These are phyloP conservation scores for Hypoxylon trugodes DNA, from an alignment of 495 filamentous ascomycete genomes.

Conservation along the genomic window DNA sequence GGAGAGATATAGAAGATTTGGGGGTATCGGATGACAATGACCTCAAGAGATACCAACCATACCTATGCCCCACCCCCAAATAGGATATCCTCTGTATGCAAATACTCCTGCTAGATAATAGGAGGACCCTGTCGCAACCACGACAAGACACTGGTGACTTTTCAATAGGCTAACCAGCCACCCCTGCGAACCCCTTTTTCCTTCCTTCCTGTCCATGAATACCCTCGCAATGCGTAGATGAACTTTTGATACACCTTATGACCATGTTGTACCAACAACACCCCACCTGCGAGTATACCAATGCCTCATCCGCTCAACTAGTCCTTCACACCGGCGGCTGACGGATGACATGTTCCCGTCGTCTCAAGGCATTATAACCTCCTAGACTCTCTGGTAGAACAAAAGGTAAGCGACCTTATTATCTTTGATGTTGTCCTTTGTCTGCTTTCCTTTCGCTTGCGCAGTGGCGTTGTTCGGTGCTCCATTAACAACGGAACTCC, in stretches of 20 bases:
- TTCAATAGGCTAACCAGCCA: constrained; percentile 24
- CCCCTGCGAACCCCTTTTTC: constrained; percentile 16
- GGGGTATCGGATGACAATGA: constrained; percentile 9
- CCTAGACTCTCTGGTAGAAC: constrained; percentile 85
- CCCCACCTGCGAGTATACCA: constrained; percentile 21
- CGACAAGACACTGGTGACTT: constrained; percentile 17
- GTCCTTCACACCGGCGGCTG: neutral
- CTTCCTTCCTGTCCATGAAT: constrained; percentile 18
- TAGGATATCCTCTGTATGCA: constrained; percentile 12
- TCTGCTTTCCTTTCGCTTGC: constrained; percentile 62
- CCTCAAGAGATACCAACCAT: constrained; percentile 22
- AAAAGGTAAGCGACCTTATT: constrained; percentile 97
- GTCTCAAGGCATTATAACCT: neutral
- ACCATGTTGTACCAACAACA: constrained; percentile 19
- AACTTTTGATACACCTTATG: constrained; percentile 18
- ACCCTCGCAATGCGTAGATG: constrained; percentile 11
- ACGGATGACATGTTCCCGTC: neutral
- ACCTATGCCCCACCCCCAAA: constrained; percentile 14
- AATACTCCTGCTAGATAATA: constrained; percentile 1
- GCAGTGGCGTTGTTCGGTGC: constrained; percentile 32
- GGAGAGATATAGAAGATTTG: constrained; percentile 15
- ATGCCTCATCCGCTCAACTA: constrained; percentile 5
- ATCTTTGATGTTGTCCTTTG: constrained; percentile 80
- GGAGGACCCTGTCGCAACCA: constrained; percentile 13
- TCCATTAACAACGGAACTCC: constrained; percentile 71